Evolutionary conservation across 2,329 filamentous ascomycete genomes (phyloP), one percentile per base, ranked within the genome.

Genomic region (Nothopassalora personata): DNA sequence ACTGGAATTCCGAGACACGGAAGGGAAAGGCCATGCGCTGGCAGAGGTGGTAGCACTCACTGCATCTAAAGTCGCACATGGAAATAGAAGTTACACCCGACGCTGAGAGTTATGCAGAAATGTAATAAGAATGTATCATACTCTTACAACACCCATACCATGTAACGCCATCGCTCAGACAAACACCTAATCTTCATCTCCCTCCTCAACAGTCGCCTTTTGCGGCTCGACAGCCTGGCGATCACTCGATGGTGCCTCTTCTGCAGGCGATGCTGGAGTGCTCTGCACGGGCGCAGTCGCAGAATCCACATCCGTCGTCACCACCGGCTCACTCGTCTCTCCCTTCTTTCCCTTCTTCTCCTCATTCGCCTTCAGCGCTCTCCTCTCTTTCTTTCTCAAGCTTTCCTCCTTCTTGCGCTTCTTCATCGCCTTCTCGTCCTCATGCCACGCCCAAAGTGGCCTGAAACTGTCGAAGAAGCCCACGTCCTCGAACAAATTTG

Each of bases 381-480:
- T 61, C 47, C 67, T 68, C 4, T 67, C 68, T 59, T 69, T 70
- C 65, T 73, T 73, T 53, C 60, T 61, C 51, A 66, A 59, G 8
- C 69, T 50, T 58, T 73, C 71, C 18, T 68, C 66, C 66, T 73
- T 72, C 68, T 74, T 75, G 11, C 71, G 65, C 65, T 69, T 68
- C 68, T 74, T 74, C 52, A 71, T 64, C 10, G 70, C 69, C 62
- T 71, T 71, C 53, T 71, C 71, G 36, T 68, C 68, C 65, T 75
- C 92, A 75, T 99, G 94, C 94, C 94, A 99, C 60, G 91, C 94
- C 93, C 94, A 99, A 5, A 96, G 77, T 19, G 94, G 94, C 71
- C 88, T 88, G 83, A 99, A 99, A 70, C 90, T 95, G 73, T 99
- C 94, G 75, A 99, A 88, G 78, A 99, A 97, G 7, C 93, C 96